Base-by-base conservation (phyloP, 2,329 filamentous ascomycete species). In the Hypomyces perniciosus region DNA sequence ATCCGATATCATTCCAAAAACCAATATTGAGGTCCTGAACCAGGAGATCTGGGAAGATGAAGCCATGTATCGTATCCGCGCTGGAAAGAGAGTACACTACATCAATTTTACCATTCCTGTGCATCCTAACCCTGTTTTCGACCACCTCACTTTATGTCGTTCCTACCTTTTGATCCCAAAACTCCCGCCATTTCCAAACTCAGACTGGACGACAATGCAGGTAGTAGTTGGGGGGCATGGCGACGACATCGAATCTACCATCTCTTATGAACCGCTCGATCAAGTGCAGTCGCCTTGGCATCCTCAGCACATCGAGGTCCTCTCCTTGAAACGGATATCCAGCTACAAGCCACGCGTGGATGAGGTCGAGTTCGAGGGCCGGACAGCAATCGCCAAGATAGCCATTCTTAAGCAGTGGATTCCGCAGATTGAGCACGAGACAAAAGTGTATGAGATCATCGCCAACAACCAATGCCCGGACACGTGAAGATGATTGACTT, bases 401-500 rank as follows among this genome's bases (percentile, higher is more conserved):
- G 51, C 51, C 8, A 47, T 46, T 28, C 34, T 53, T 9, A 28
- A 53, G 9, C 46, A 42, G 51, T 46, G 38, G 38, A 12, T 41
- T 12, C 38, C 38, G 8, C 38, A 41, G 38, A 8, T 41, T 6
- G 44, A 47, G 43, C 44, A 34, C 29, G 43, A 51, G 26, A 47
- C 44, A 1, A 30, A 8, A 35, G 26, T 51, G 6, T 51, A 51
- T 30, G 37, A 51, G 27, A 38, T 6, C 44, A 37, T 51, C 5
- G n/a, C 38, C 4, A 26, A n/a, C 12, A 35, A 43, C 13, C 44
- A 29, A 5, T 28, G 26, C 8, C 50, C 38, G 4, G 50, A 33
- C 4, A 56, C 31, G 50, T 44, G 29, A 52, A 40, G 28, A 44
- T 59, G 38, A 47, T 59, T 27, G 55, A 57, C 39, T 59, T 56